Conservation (phyloP, 805 yeast species). For the Candida tibetensis region DNA sequence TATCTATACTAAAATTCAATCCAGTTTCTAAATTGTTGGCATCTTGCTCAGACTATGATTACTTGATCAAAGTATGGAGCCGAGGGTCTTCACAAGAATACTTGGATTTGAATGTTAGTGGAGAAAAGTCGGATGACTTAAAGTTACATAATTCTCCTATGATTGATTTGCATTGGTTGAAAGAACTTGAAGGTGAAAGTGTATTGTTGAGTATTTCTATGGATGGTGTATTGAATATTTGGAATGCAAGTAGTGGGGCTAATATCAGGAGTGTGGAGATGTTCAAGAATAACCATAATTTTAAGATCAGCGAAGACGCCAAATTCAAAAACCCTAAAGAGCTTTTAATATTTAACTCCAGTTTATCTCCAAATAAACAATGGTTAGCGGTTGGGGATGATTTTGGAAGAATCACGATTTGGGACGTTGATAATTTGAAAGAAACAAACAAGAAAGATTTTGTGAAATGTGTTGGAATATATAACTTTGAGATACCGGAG, state of each 20-base stretch:
- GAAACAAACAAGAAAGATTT: conserved; percentile 9
- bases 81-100: conserved; percentile 56
- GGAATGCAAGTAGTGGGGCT: conserved; percentile 56
- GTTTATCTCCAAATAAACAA: conserved; percentile 47
- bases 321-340: conserved; percentile 36
- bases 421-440: conserved; percentile 35
- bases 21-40: conserved; percentile 52
- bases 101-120: conserved; percentile 27
- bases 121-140: conserved; percentile 11
- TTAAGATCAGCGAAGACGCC: conserved; percentile 13
- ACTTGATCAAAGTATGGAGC: conserved; percentile 70
- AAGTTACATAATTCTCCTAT: conserved; percentile 54
- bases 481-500: conserved; percentile 13
- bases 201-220: conserved; percentile 53
- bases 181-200: conserved; percentile 20
- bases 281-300: conserved; percentile 25
- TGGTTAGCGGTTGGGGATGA: conserved; percentile 64
- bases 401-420: conserved; percentile 56
- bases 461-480: conserved; percentile 28
- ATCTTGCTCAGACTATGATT: conserved; percentile 72
- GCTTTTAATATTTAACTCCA: conserved; percentile 52
- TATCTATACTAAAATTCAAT: conserved; percentile 58
- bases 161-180: conserved; percentile 55
- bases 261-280: conserved; percentile 32
- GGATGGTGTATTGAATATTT: conserved; percentile 67